Evolutionary conservation across 305 asterid genomes (phyloP).

Genomic region (Plantago coronopus): DNA sequence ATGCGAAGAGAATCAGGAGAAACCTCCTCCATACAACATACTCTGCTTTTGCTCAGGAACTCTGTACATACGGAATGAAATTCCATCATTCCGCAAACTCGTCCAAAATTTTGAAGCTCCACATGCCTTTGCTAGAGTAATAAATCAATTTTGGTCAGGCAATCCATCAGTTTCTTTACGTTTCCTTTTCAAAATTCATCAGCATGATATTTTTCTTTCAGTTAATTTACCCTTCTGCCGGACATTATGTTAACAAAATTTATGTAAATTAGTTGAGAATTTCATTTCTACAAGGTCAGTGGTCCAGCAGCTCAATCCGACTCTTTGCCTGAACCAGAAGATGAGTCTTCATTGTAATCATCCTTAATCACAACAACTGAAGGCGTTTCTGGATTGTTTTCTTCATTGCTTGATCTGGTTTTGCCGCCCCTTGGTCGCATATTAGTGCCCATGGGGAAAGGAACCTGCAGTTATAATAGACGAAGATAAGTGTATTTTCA

Average conservation of each 20-base stretch:
- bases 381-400: slow-evolving; percentile 51
- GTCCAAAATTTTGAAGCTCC: slow-evolving; percentile 74
- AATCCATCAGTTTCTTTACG: slow-evolving; percentile 33
- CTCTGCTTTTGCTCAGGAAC: slow-evolving; percentile 29
- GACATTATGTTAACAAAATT: slow-evolving; percentile 54
- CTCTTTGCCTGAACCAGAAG: slow-evolving; percentile 65
- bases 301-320: slow-evolving; percentile 54
- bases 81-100: slow-evolving; percentile 27
- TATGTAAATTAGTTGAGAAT: slow-evolving; percentile 36
- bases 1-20: slow-evolving; percentile 26
- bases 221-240: slow-evolving; percentile 23
- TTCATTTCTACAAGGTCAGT: slow-evolving; percentile 63
- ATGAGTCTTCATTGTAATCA: slow-evolving; percentile 53
- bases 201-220: slow-evolving; percentile 25
- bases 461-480: slow-evolving; percentile 54
- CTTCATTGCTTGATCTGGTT: slow-evolving; percentile 55
- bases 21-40: slow-evolving; percentile 34
- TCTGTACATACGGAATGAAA: slow-evolving; percentile 31
- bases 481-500: slow-evolving; percentile 7
- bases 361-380: slow-evolving; percentile 36
- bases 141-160: slow-evolving; percentile 38
- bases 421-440: slow-evolving; percentile 70
- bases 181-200: slow-evolving; percentile 30
- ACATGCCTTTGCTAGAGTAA: slow-evolving; percentile 20
- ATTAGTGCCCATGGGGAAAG: slow-evolving; percentile 90